Percentiles rank a stretch among this genome's conserved stretches.
phyloP scores from a whole-genome alignment of 106 monocot genomes.

The Cymbidium sinense region DNA sequence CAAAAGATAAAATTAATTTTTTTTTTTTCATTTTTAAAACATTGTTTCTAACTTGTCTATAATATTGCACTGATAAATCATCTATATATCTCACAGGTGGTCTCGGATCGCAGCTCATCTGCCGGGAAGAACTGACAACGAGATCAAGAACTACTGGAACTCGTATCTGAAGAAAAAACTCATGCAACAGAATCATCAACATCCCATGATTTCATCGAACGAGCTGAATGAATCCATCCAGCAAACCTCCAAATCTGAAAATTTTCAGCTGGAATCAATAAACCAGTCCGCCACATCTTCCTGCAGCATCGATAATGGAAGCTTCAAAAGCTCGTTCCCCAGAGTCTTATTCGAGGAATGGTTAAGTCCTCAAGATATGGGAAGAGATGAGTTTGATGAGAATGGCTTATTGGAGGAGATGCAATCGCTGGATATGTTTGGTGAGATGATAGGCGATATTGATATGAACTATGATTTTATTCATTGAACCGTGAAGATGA shows the following conservation, averaged over 20 bases:
- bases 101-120: background rate
- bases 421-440: background rate
- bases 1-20: too few relatives aligned
- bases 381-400: background rate
- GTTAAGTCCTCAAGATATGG: background rate
- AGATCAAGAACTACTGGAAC: slow-evolving; percentile 11
- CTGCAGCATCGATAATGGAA: background rate
- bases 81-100: background rate
- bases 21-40: too few relatives aligned
- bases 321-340: background rate
- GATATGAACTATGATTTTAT: background rate
- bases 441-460: background rate
- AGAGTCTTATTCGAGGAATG: background rate
- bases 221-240: background rate
- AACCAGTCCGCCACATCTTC: background rate
- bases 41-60: too few relatives aligned
- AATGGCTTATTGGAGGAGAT: background rate
- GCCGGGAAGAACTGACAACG: slow-evolving; percentile 3
- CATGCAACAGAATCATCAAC: background rate
- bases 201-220: background rate
- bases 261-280: background rate
- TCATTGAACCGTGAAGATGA: background rate
- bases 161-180: slow-evolving; percentile 6
- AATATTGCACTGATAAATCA: background rate
- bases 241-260: background rate